Conservation (phyloP, 139 green algal genomes). For the Closterium sp. region DNA sequence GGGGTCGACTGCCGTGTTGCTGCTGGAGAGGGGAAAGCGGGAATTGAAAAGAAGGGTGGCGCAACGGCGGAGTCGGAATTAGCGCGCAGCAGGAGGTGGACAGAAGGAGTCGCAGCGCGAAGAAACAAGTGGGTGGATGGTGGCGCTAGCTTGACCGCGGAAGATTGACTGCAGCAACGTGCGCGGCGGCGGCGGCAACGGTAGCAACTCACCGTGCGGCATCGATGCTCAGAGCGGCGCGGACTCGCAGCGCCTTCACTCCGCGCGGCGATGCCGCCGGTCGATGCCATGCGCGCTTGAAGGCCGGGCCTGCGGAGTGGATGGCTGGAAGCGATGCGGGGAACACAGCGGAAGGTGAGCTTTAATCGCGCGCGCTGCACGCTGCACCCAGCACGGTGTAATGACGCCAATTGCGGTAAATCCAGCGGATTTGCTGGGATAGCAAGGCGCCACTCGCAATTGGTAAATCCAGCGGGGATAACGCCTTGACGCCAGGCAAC, state of each 20-base stretch:
- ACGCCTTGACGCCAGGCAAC: not conserved
- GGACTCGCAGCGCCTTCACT: not conserved
- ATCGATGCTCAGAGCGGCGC: not conserved
- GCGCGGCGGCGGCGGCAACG: too few species aligned
- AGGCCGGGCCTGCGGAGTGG: not conserved
- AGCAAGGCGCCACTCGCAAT: too few species aligned
- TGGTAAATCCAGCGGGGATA: too few species aligned
- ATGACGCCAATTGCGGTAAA: too few species aligned
- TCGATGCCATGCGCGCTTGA: not conserved
- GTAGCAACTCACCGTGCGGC: not conserved
- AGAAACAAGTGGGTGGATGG: too few species aligned
- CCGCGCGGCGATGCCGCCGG: not conserved
- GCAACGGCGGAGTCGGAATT: not conserved
- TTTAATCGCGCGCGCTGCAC: too few species aligned
- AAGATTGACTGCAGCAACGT: not conserved
- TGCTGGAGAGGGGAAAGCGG: not conserved
- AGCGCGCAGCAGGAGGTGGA: not conserved
- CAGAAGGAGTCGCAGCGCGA: too few species aligned
- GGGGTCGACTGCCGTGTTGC: not conserved
- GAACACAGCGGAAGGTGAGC: too few species aligned
- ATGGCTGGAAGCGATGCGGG: not conserved
- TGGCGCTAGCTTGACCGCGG: too few species aligned
- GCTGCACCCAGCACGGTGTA: too few species aligned
- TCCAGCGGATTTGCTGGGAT: too few species aligned
- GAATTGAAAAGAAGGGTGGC: not conserved